Percentiles rank a stretch among this genome's conserved stretches.
Evolutionary conservation across 1,284 basidiomycete genomes (phyloP).

Genomic region (Ceratobasidium sp.): DNA sequence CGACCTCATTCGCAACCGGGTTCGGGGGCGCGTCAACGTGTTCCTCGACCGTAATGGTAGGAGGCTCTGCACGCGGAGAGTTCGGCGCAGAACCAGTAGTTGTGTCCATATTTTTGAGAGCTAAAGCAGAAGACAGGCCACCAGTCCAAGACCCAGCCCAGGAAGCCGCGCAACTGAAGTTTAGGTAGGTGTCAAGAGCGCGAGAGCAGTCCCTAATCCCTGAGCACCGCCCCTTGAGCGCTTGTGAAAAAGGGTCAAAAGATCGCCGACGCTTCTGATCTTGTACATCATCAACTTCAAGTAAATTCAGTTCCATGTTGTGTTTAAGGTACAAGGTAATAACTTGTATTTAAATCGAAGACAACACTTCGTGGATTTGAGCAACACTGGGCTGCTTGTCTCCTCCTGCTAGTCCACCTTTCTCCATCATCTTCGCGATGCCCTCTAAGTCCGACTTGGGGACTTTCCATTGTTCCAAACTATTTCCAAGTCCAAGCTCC

Average conservation of each 20-base stretch:
- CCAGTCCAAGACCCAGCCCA: slow-evolving; percentile 16
- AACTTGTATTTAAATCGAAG: neutral
- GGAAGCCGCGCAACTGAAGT: neutral
- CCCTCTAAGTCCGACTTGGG: slow-evolving; percentile 30
- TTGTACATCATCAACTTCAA: slow-evolving; percentile 5
- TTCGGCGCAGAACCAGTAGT: slow-evolving; percentile 16
- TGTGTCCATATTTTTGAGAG: slow-evolving; percentile 10
- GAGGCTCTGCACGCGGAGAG: slow-evolving; percentile 13
- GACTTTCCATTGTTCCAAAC: slow-evolving; percentile 24
- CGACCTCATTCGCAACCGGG: neutral
- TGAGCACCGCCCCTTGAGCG: slow-evolving; percentile 27
- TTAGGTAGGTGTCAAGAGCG: neutral
- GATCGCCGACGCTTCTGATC: neutral
- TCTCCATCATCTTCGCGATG: slow-evolving; percentile 31
- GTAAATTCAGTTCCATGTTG: neutral
- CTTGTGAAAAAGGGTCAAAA: neutral
- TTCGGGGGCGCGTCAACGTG: slow-evolving; percentile 30
- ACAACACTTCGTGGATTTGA: slow-evolving; percentile 26
- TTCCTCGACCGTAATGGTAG: slow-evolving; percentile 32
- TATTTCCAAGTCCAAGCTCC: slow-evolving; percentile 13
- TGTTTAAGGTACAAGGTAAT: neutral
- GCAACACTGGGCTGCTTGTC: slow-evolving; percentile 26
- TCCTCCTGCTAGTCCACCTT: slow-evolving; percentile 15
- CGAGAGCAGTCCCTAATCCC: slow-evolving; percentile 31
- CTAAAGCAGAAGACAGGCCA: neutral